A percentile compares a stretch with the other conserved stretches of the same genome.
These are phyloP conservation scores for Decorospora gaudefroyi DNA, from an alignment of 2,329 filamentous ascomycete species.

Conservation along the genomic window DNA sequence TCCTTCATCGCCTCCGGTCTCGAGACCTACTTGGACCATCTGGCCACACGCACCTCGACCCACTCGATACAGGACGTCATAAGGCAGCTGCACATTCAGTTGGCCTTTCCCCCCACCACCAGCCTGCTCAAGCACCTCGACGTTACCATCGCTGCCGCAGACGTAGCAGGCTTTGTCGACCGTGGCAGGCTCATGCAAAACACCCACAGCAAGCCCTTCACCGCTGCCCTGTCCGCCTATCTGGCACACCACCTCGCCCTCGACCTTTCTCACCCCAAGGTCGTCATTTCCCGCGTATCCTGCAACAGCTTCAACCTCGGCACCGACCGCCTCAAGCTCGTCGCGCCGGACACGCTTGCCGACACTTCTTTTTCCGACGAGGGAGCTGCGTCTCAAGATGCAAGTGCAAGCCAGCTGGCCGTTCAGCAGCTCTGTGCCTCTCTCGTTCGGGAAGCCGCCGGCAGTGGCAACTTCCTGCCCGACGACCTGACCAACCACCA, in stretches of 20 bases:
- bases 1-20: conserved; percentile 52
- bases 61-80: conserved; percentile 40
- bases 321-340: conserved; percentile 48
- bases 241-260: conserved; percentile 50
- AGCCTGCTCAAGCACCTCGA: conserved; percentile 50
- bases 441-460: conserved; percentile 41
- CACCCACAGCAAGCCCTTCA: conserved; percentile 42
- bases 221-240: conserved; percentile 48
- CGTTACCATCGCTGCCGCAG: conserved; percentile 49
- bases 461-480: conserved; percentile 39
- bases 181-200: conserved; percentile 31
- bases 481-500: conserved; percentile 18
- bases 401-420: conserved; percentile 39
- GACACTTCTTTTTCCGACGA: conserved; percentile 34
- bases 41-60: conserved; percentile 50
- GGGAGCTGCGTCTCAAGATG: conserved; percentile 27
- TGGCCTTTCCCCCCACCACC: conserved; percentile 40
- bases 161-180: conserved; percentile 45
- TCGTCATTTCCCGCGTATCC: conserved; percentile 49
- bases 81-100: conserved; percentile 43
- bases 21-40: conserved; percentile 63
- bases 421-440: conserved; percentile 40
- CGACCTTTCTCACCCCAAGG: conserved; percentile 46
- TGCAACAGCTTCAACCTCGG: conserved; percentile 51
- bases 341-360: conserved; percentile 32